Percentiles rank a stretch among this genome's conserved stretches.
phyloP scores from a whole-genome alignment of 2,329 filamentous ascomycete species.

The Aaosphaeria pasadenensis region DNA sequence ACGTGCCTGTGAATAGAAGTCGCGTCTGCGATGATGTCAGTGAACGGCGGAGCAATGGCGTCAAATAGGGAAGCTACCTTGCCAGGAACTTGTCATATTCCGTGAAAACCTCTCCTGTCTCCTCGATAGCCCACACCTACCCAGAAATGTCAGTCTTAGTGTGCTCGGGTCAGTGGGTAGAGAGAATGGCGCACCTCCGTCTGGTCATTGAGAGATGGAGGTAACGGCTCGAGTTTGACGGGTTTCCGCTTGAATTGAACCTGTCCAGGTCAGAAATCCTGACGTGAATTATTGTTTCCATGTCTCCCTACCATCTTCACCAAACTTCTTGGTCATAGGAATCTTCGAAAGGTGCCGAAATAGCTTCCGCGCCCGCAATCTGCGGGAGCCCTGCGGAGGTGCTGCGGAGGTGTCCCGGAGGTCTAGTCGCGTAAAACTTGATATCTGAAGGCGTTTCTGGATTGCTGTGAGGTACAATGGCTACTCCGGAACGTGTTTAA shows the following conservation, averaged over 20 bases:
- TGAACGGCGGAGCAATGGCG: slow-evolving; percentile 2
- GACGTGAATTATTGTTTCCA: no score
- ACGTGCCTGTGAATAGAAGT: slow-evolving; percentile 86
- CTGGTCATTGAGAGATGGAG: slow-evolving; percentile 74
- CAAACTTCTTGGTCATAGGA: slow-evolving; percentile 26
- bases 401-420: slow-evolving; percentile 10
- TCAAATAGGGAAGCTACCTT: slow-evolving; percentile 58
- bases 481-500: slow-evolving; percentile 8
- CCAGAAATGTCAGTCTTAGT: slow-evolving; percentile 19
- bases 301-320: slow-evolving; percentile 30
- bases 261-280: slow-evolving; percentile 47
- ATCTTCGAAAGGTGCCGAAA: slow-evolving; percentile 11
- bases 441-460: neutral
- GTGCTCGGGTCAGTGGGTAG: slow-evolving; percentile 11
- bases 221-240: slow-evolving; percentile 73
- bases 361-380: slow-evolving; percentile 17
- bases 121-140: slow-evolving; percentile 87
- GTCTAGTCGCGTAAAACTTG: neutral
- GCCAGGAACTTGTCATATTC: slow-evolving; percentile 85
- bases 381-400: slow-evolving; percentile 22
- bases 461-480: slow-evolving; percentile 5
- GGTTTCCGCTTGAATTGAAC: slow-evolving; percentile 96
- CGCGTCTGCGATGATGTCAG: slow-evolving; percentile 59
- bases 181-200: slow-evolving; percentile 63
- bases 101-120: slow-evolving; percentile 86